These are phyloP conservation scores for Phytophthora pini DNA, from an alignment of 352 stramenopile species.

Conservation along the genomic window DNA sequence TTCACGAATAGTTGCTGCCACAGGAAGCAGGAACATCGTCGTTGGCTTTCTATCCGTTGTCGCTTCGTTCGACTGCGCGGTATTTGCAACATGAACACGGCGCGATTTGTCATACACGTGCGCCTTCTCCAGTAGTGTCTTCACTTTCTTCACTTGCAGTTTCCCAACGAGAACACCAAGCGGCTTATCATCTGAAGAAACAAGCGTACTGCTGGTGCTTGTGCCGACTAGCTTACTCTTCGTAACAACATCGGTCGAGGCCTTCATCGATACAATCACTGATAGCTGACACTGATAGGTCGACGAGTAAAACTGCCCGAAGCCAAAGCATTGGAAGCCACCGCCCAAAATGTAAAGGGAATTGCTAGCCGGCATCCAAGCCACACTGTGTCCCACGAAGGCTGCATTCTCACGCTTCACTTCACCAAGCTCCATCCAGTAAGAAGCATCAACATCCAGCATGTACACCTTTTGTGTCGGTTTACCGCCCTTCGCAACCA, in stretches of 20 bases:
- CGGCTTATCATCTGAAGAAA: conserved; percentile 25
- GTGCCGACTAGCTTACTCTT: conserved; percentile 17
- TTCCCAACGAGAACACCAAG: conserved; percentile 67
- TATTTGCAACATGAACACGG: conserved; percentile 55
- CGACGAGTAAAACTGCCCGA: conserved; percentile 82
- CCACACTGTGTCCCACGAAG: conserved; percentile 62
- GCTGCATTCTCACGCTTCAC: conserved; percentile 54
- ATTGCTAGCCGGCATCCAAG: conserved; percentile 53
- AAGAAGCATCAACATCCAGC: conserved; percentile 49
- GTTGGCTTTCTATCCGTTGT: conserved; percentile 20
- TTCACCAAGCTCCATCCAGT: conserved; percentile 64
- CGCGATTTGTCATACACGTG: conserved; percentile 84
- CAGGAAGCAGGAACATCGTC: conserved; percentile 68
- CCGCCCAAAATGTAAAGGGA: conserved; percentile 68
- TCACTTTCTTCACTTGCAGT: conserved; percentile 76
- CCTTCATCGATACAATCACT: conserved; percentile 16
- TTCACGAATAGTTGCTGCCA: conserved; percentile 47
- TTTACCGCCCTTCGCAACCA: conserved; percentile 44
- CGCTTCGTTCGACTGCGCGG: conserved; percentile 10
- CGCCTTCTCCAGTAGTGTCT: conserved; percentile 70
- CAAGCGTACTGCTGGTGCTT: not conserved
- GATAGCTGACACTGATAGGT: conserved; percentile 61
- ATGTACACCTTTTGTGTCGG: conserved; percentile 62
- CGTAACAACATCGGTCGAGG: not conserved
- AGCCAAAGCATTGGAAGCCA: conserved; percentile 87